phyloP scores from a whole-genome alignment of 140 eudicot genomes.

The Bidens hawaiensis region DNA sequence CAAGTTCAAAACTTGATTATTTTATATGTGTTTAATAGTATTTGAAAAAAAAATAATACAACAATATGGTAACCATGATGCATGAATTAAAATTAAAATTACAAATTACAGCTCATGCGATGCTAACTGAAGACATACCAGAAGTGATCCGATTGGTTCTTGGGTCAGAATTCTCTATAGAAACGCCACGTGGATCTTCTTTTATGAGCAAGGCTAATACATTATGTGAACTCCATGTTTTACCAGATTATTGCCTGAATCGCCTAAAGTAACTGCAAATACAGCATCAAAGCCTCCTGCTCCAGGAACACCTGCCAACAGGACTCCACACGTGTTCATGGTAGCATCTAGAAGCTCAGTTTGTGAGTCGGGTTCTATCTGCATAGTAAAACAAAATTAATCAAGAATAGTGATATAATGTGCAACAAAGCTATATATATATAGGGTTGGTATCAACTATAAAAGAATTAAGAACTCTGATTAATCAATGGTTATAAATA shows the following conservation, averaged over 20 bases:
- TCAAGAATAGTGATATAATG: background rate
- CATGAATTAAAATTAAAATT: constrained; percentile 1
- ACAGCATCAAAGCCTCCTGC: constrained; percentile 93
- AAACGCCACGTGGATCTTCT: constrained; percentile 82
- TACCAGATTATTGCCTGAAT: constrained; percentile 44
- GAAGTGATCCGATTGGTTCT: constrained; percentile 54
- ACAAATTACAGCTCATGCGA: constrained; percentile 22
- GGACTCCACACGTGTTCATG: constrained; percentile 67
- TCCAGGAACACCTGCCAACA: constrained; percentile 91
- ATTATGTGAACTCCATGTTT: constrained; percentile 60
- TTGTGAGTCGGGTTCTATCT: constrained; percentile 95
- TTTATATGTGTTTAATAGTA: constrained; percentile 20
- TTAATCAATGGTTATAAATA: no score
- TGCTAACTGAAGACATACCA: constrained; percentile 43
- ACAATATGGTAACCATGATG: constrained; percentile 7
- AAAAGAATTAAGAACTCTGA: no score
- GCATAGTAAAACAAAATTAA: constrained; percentile 22
- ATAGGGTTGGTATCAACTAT: no score
- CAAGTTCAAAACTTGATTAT: constrained; percentile 1
- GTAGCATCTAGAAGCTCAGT: no score
- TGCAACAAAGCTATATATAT: no score
- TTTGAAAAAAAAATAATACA: constrained; percentile 24
- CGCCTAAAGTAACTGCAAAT: constrained; percentile 72
- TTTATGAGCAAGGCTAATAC: constrained; percentile 78
- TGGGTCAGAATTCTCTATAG: constrained; percentile 70